Evolutionary conservation across 2,329 filamentous ascomycete species (phyloP).

Genomic region (Aspergillus udagawae): DNA sequence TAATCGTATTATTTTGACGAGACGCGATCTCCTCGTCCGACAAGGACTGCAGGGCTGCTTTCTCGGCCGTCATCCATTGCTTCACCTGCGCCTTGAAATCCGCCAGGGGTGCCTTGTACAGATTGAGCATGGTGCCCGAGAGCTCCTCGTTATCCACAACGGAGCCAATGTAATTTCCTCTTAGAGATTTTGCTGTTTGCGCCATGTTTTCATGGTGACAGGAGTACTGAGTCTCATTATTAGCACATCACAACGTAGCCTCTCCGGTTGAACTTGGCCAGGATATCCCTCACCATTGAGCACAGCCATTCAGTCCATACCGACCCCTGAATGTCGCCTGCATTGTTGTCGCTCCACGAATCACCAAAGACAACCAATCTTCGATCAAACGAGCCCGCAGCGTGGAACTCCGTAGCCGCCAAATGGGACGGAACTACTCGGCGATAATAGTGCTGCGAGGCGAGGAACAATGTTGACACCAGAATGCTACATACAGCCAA

Average conservation of each 20-base stretch:
- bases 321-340: slow-evolving; percentile 22
- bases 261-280: neutral
- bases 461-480: slow-evolving; percentile 26
- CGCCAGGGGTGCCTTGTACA: slow-evolving; percentile 25
- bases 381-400: slow-evolving; percentile 20
- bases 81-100: slow-evolving; percentile 37
- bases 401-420: slow-evolving; percentile 15
- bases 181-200: slow-evolving; percentile 24
- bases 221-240: slow-evolving; percentile 21
- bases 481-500: slow-evolving; percentile 28
- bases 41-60: slow-evolving; percentile 17
- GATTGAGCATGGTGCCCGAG: slow-evolving; percentile 17
- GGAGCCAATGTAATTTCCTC: slow-evolving; percentile 25
- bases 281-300: slow-evolving; percentile 25
- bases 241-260: neutral
- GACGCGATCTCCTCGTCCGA: slow-evolving; percentile 18
- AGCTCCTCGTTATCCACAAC: slow-evolving; percentile 33
- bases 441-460: slow-evolving; percentile 20
- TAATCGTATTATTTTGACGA: slow-evolving; percentile 30
- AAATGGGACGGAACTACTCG: slow-evolving; percentile 15
- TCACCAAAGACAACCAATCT: slow-evolving; percentile 38
- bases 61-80: slow-evolving; percentile 33
- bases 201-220: slow-evolving; percentile 34
- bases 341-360: slow-evolving; percentile 36
- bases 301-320: slow-evolving; percentile 37